Conservation (phyloP, 2,329 filamentous ascomycete genomes). For the Leptographium galeiforme region DNA sequence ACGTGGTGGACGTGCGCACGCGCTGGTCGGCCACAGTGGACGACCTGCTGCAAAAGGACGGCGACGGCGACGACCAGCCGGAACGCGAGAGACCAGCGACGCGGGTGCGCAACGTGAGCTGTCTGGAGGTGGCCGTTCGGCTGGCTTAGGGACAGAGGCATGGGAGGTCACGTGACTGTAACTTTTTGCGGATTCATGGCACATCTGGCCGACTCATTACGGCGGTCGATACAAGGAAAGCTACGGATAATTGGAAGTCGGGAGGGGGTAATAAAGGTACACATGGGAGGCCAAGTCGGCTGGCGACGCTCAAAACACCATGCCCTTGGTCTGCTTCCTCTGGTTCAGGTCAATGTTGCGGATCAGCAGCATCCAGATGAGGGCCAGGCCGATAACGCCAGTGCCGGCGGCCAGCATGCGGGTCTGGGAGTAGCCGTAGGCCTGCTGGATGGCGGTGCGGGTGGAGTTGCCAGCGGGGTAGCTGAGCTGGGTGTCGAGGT, state of each 20-base stretch:
- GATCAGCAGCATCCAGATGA: slow-evolving; percentile 13
- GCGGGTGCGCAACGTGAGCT: slow-evolving; percentile 7
- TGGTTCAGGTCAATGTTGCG: slow-evolving; percentile 10
- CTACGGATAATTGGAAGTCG: not conserved
- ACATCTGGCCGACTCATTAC: no score
- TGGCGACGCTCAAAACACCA: slow-evolving; percentile 2
- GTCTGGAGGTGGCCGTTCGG: slow-evolving; percentile 6
- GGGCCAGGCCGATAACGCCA: slow-evolving; percentile 18
- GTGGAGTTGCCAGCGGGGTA: slow-evolving; percentile 30
- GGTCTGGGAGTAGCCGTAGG: slow-evolving; percentile 33
- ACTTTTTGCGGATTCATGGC: no score
- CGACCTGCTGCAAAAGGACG: slow-evolving; percentile 39
- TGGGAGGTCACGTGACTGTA: not conserved
- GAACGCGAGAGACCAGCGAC: not conserved
- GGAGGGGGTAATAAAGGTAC: no score
- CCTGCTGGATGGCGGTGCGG: slow-evolving; percentile 28
- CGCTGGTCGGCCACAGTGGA: slow-evolving; percentile 53
- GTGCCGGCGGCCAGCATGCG: slow-evolving; percentile 23
- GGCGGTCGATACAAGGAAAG: not conserved
- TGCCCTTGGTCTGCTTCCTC: slow-evolving; percentile 6
- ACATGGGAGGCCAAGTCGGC: no score
- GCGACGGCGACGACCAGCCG: slow-evolving; percentile 11
- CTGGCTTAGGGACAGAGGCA: not conserved
- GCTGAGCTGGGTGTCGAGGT: slow-evolving; percentile 34
- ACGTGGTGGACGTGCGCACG: slow-evolving; percentile 45